A percentile compares a stretch with the other conserved stretches of the same genome.
Conservation (phyloP, 1,139 yeast genomes). For the Wickerhamomyces sp. region DNA sequence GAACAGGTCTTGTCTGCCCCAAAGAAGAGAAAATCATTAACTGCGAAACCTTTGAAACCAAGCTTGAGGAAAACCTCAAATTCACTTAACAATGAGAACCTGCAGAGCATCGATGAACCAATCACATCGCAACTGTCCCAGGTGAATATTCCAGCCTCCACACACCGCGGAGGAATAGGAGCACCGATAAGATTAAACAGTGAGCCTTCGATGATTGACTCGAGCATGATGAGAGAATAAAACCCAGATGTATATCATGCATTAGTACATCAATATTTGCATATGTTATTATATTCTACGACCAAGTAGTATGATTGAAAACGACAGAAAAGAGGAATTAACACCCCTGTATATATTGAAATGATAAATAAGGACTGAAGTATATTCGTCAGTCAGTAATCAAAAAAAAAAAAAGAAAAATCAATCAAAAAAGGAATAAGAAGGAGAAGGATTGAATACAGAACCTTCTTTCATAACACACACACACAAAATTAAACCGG, state of each 20-base stretch:
- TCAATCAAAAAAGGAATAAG: not conserved
- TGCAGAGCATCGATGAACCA: not conserved
- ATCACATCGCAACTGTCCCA: not conserved
- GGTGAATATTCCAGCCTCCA: not conserved
- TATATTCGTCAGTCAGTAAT: not conserved
- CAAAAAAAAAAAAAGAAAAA: not conserved
- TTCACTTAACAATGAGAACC: not conserved
- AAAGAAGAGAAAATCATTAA: conserved; percentile 20
- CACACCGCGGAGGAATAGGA: conserved; percentile 4
- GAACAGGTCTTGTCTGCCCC: conserved; percentile 12
- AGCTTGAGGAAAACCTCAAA: not conserved
- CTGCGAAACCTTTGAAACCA: conserved; percentile 18
- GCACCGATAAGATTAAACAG: conserved; percentile 9
- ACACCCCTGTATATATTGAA: not conserved
- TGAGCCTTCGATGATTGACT: not conserved
- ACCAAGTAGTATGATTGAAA: not conserved
- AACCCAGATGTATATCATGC: not conserved
- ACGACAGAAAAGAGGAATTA: not conserved
- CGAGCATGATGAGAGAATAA: not conserved
- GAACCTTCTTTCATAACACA: not conserved
- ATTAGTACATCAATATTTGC: not conserved
- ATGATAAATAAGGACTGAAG: not conserved
- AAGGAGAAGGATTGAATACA: not conserved
- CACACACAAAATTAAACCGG: too few relatives aligned
- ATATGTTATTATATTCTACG: not conserved